Base-by-base conservation (phyloP, 2,329 filamentous ascomycete species). In the Ophiocordyceps polyrhachis-furcata region DNA sequence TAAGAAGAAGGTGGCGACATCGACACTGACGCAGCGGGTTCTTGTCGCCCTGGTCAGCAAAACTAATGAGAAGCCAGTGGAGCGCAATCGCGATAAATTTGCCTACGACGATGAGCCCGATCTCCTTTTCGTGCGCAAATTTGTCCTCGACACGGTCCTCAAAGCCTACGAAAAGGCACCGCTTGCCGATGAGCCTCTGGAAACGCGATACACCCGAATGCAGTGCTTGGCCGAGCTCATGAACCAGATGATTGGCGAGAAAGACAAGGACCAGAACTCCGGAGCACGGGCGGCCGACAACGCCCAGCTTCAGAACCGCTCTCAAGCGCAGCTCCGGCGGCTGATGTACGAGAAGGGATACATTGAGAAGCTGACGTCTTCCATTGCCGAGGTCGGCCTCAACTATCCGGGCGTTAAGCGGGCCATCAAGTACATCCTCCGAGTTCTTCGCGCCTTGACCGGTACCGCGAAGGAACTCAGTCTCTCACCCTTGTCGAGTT, bases 311-410 rank as follows among this genome's bases (percentile, higher is more conserved):
- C 56, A 66, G 41, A 57, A 60, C 21, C 67, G 70, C 40, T 88
- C 87, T 8, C 82, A 88, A 50, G 79, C 82, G 53, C 87, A 94
- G 56, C 74, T 98, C 52, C 81, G 85, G 31, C 85, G 87, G 52
- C 78, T 95, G 48, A 98, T 98, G 91, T 96, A 93, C 55, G 91
- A 98, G 64, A 98, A 96, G 66, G 87, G 93, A 46, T 94, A 91
- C 58, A 80, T 96, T 49, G 76, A 83, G 21, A 83, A 89, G 42
- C 66, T 98, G 47, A 96, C 91, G 2, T 76, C 80, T 13, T 93
- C 93, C 1, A 88, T 98, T 53, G 86, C 91, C 17, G 93, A 98
- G 55, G 82, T 98, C 48, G 91, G 95, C 58, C 74, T 98, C 49
- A 93, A 93, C 52, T 95, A 93, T 61, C 88, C 89, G 0, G 82